Evolutionary conservation across 140 eudicot species (phyloP).

Genomic region (Ambrosia hybrid): DNA sequence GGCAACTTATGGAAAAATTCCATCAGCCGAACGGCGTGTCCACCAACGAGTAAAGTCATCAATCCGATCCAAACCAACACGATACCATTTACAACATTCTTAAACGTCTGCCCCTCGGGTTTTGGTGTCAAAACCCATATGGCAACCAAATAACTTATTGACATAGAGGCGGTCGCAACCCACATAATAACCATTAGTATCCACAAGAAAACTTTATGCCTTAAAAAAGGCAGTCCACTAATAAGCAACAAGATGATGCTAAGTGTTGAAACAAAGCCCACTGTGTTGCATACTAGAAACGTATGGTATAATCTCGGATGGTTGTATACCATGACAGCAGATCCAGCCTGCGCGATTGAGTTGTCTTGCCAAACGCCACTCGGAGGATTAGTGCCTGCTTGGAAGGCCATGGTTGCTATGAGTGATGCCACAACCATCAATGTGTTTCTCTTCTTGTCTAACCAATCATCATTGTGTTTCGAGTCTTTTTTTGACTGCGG

Average conservation of each 20-base stretch:
- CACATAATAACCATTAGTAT: slow-evolving; percentile 55
- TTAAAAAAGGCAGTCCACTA: slow-evolving; percentile 47
- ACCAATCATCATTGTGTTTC: slow-evolving; percentile 36
- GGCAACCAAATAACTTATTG: slow-evolving; percentile 39
- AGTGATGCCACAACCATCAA: slow-evolving; percentile 63
- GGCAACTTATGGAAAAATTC: slow-evolving; percentile 10
- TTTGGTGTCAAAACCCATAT: slow-evolving; percentile 44
- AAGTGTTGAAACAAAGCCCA: slow-evolving; percentile 49
- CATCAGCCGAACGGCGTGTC: slow-evolving; percentile 37
- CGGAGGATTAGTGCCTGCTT: slow-evolving; percentile 50
- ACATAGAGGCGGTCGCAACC: slow-evolving; percentile 45
- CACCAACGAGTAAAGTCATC: slow-evolving; percentile 43
- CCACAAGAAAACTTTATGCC: slow-evolving; percentile 43
- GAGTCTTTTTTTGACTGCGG: slow-evolving; percentile 1
- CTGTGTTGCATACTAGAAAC: slow-evolving; percentile 40
- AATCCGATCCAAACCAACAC: slow-evolving; percentile 46
- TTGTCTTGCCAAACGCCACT: slow-evolving; percentile 69
- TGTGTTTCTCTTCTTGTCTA: slow-evolving; percentile 48
- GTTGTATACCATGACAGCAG: slow-evolving; percentile 40
- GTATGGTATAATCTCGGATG: slow-evolving; percentile 28
- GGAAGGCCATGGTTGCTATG: slow-evolving; percentile 67
- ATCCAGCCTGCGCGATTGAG: slow-evolving; percentile 33
- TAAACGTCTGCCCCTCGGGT: slow-evolving; percentile 25
- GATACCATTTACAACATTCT: slow-evolving; percentile 26
- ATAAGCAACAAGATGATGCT: slow-evolving; percentile 55